phyloP scores from a whole-genome alignment of 345 rosid genomes.

The Balakata baccata region DNA sequence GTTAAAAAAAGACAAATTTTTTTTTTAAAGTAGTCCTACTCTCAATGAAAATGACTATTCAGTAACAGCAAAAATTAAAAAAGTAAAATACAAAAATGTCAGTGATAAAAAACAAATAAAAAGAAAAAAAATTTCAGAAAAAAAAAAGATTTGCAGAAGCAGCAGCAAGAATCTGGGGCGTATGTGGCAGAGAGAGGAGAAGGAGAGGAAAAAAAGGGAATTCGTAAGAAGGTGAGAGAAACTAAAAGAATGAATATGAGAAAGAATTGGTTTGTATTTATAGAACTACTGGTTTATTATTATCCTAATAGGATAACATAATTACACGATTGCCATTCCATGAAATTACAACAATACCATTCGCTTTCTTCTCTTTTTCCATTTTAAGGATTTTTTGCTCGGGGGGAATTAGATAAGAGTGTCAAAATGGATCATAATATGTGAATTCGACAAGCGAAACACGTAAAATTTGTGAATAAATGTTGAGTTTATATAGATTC shows the following conservation, averaged over 20 bases:
- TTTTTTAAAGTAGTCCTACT: background rate
- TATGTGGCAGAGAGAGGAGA: background rate
- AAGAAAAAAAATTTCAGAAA: background rate
- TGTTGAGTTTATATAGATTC: no score
- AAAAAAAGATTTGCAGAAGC: background rate
- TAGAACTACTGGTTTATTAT: background rate
- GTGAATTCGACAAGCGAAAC: no score
- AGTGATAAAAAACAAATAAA: background rate
- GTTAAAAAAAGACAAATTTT: background rate
- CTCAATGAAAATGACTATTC: background rate
- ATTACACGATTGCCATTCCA: background rate
- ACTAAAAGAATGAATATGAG: fast-evolving
- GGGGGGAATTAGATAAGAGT: background rate
- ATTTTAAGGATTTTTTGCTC: background rate
- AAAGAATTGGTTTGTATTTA: background rate
- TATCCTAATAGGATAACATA: background rate
- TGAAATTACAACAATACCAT: background rate
- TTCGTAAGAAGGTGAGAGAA: background rate
- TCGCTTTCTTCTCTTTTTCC: background rate
- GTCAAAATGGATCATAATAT: no score
- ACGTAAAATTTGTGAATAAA: no score
- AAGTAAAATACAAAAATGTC: background rate
- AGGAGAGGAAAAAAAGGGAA: background rate
- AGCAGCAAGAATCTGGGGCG: background rate
- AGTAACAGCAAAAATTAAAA: background rate